Base-by-base conservation (phyloP, 1,284 basidiomycete species). In the Neonothopanus nambi region DNA sequence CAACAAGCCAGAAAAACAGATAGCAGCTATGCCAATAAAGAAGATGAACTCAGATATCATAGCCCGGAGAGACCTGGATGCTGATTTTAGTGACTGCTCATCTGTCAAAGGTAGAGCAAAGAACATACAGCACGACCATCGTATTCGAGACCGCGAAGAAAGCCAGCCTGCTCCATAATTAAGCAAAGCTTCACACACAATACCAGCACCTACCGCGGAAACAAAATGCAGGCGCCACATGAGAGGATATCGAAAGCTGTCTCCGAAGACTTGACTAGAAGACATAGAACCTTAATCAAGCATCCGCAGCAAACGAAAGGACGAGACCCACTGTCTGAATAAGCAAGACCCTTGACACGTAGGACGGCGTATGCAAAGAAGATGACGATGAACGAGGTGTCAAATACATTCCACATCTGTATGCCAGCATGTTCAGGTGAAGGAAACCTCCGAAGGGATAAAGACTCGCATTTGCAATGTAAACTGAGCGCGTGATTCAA, bases 401-500 rank as follows among this genome's bases (percentile, higher is more conserved):
- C 93, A 60, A 95, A 93, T 1, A 85, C 85, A 65, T 93, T 95
- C 92, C 92, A 95, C 67, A 91, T 84, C 86, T 88, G 62, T 37
- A 30, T 47, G 42, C 12, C 5, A 40, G 15, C 17, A 35, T 56
- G 48, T 43, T 11, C 37, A 7, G 15, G 35, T 35, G 18, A 38
- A 44, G 35, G 23, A 30, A 21, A 9, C 7, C 54, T n/a, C 26
- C 9, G 17, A 12, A 17, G 5, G 33, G 24, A 36, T 8, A 21
- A 36, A 30, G 21, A 59, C 70, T 62, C 65, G 90, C 91, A 65
- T 90, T 92, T 18, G 90, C 89, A 41, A 91, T 81, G 66, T 93
- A 93, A 50, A 94, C 90, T 91, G 60, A 50, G 45, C 4, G 13
- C 9, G 33, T 55, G 21, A 23, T 49, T 60, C 26, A 61, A 37